A percentile compares a stretch with the other conserved stretches of the same genome.
These are phyloP conservation scores for Fraxinus baroniana DNA, from an alignment of 305 asterid genomes.

Conservation along the genomic window DNA sequence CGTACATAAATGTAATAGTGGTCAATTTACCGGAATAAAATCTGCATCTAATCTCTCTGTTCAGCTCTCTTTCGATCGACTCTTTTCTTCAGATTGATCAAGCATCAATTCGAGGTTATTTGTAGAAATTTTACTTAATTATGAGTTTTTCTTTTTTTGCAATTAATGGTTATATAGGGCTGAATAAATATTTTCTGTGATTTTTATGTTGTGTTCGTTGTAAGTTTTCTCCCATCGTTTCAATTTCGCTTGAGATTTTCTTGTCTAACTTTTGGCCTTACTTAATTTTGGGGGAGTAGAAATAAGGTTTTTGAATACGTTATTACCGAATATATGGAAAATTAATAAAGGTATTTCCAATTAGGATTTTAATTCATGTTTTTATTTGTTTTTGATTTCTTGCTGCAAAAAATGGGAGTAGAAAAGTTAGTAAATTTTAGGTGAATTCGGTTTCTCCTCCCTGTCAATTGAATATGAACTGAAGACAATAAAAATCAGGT, in stretches of 20 bases:
- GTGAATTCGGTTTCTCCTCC: neutral
- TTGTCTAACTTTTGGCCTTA: neutral
- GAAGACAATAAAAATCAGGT: neutral
- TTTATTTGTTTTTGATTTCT: neutral
- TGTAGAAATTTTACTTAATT: neutral
- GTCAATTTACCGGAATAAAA: neutral
- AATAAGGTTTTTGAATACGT: neutral
- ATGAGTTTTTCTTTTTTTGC: neutral
- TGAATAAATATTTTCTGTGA: neutral
- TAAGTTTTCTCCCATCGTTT: neutral
- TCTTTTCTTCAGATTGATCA: neutral
- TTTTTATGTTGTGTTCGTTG: neutral
- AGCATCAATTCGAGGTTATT: neutral
- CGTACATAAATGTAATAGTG: neutral
- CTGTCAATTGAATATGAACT: neutral
- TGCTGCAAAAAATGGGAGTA: neutral
- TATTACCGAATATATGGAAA: neutral
- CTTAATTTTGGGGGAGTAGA: neutral
- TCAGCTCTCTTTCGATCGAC: neutral
- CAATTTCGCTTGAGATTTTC: neutral
- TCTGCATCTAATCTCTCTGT: neutral
- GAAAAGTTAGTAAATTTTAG: neutral
- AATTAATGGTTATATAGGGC: neutral
- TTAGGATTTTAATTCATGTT: neutral
- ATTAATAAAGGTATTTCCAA: neutral